Percentiles rank a stretch among this genome's conserved stretches.
These are phyloP conservation scores for Herpotrichia juniperi DNA, from an alignment of 2,329 filamentous ascomycete genomes.

Conservation along the genomic window DNA sequence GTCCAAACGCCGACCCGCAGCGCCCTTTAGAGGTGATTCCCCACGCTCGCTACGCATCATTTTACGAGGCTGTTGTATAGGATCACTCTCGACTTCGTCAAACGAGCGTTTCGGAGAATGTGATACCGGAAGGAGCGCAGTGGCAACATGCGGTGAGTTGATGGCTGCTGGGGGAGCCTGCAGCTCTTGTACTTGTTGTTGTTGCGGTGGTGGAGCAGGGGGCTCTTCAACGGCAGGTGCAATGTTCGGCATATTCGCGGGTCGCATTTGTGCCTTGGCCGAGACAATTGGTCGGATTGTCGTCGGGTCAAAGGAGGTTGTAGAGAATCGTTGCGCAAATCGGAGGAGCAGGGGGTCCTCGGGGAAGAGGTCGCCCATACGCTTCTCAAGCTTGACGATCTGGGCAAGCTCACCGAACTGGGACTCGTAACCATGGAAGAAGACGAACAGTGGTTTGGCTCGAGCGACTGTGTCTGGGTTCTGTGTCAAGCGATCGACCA, in stretches of 20 bases:
- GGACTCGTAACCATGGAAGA: constrained; percentile 95
- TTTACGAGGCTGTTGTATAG: constrained; percentile 82
- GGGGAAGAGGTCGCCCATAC: constrained; percentile 93
- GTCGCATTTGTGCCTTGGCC: constrained; percentile 74
- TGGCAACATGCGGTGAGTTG: constrained; percentile 38
- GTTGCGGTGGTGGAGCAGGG: constrained; percentile 16
- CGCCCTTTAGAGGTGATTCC: constrained; percentile 92
- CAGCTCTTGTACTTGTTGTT: constrained; percentile 24
- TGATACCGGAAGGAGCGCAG: constrained; percentile 27
- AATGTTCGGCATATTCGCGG: constrained; percentile 24
- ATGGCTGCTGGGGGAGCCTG: constrained; percentile 32
- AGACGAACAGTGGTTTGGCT: constrained; percentile 83
- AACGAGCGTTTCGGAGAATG: constrained; percentile 56
- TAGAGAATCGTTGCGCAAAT: constrained; percentile 77
- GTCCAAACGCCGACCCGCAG: constrained; percentile 82
- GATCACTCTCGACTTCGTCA: constrained; percentile 71
- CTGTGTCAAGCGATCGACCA: constrained; percentile 78
- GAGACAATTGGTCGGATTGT: constrained; percentile 83
- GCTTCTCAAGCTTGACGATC: constrained; percentile 85
- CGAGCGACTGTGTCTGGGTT: constrained; percentile 77
- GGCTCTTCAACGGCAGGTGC: constrained; percentile 37
- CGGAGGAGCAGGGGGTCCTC: constrained; percentile 78
- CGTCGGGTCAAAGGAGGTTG: constrained; percentile 76
- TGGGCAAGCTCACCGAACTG: constrained; percentile 92
- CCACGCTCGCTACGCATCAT: constrained; percentile 69